Base-by-base conservation (phyloP, 148 eudicot species). In the Camellia japonica region DNA sequence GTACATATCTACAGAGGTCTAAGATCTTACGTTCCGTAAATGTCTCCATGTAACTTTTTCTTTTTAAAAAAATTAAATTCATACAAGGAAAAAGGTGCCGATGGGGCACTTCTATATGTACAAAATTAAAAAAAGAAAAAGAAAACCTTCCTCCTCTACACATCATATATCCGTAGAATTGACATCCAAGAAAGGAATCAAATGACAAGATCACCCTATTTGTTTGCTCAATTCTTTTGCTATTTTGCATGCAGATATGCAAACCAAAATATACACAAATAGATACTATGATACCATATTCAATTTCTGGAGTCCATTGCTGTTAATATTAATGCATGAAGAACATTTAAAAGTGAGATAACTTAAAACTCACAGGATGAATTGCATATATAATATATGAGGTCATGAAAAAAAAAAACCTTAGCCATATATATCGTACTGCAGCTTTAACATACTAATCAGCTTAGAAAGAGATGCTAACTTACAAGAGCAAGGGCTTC, bases 401-500 rank as follows among this genome's bases (percentile, higher is more conserved):
- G 49, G 4, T 42, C 10, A 15, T 60, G 63, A 18, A 60, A 75
- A 44, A 16, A 7, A 16, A 7, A 58, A 30, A 70, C 38, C 51
- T 30, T 66, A 52, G 62, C 61, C 47, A 78, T 23, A n/a, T 6
- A 47, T 19, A 83, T 19, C 42, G 20, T 10, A 47, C 1, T 30
- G 77, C 78, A 66, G 77, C 43, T 78, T 79, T 73, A 30, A 63
- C 16, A 38, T n/a, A 79, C 47, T 20, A 73, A 30, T 16, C 23
- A 70, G 62, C 56, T 72, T 30, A 67, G 11, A 47, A 59, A 46
- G 68, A 13, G 30, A 54, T 42, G 44, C 56, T 71, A 82, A 89
- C 98, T 91, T 91, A 96, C 99, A 74, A 96, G 95, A 82, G 99
- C 97, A 80, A 96, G 98, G 80, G 99, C 98, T 88, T 96, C 99